Evolutionary conservation across 1,139 yeast species (phyloP).

Genomic region (Scheffersomyces titani): DNA sequence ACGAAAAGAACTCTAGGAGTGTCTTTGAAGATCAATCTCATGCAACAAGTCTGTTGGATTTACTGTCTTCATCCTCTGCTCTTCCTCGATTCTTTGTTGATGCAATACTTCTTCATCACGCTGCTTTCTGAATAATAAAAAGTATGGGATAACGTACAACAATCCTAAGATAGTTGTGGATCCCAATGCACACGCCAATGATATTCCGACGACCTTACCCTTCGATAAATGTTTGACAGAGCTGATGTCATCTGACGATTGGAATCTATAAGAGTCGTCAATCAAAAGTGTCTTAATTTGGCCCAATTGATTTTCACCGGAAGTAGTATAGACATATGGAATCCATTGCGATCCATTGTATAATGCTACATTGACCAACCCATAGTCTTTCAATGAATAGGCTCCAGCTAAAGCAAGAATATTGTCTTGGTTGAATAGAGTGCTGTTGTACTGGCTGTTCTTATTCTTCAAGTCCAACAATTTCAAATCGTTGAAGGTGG

Average conservation of each 20-base stretch:
- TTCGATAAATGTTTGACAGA: slow-evolving; percentile 26
- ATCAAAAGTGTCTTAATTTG: slow-evolving; percentile 33
- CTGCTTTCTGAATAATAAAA: slow-evolving; percentile 48
- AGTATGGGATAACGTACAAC: slow-evolving; percentile 57
- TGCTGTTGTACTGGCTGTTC: slow-evolving; percentile 27
- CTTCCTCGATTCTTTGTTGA: slow-evolving; percentile 59
- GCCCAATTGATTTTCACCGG: slow-evolving; percentile 26
- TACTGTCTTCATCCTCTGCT: slow-evolving; percentile 66
- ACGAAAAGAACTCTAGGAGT: slow-evolving; percentile 9
- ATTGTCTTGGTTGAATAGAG: slow-evolving; percentile 43
- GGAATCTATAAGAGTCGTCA: slow-evolving; percentile 38
- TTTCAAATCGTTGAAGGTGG: slow-evolving; percentile 43
- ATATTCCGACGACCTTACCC: slow-evolving; percentile 86
- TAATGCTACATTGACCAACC: slow-evolving; percentile 65
- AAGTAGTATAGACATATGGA: slow-evolving; percentile 55
- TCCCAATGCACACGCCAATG: slow-evolving; percentile 86
- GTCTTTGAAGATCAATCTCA: slow-evolving; percentile 54
- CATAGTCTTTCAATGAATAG: slow-evolving; percentile 52
- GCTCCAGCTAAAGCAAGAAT: slow-evolving; percentile 65
- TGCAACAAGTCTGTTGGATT: slow-evolving; percentile 64
- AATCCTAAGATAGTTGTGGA: slow-evolving; percentile 69
- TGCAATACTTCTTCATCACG: slow-evolving; percentile 28
- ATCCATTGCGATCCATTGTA: slow-evolving; percentile 73
- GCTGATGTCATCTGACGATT: slow-evolving; percentile 38
- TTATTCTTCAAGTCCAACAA: slow-evolving; percentile 33